These are phyloP conservation scores for Sarcomyxa edulis DNA, from an alignment of 768 basidiomycete species.

Conservation along the genomic window DNA sequence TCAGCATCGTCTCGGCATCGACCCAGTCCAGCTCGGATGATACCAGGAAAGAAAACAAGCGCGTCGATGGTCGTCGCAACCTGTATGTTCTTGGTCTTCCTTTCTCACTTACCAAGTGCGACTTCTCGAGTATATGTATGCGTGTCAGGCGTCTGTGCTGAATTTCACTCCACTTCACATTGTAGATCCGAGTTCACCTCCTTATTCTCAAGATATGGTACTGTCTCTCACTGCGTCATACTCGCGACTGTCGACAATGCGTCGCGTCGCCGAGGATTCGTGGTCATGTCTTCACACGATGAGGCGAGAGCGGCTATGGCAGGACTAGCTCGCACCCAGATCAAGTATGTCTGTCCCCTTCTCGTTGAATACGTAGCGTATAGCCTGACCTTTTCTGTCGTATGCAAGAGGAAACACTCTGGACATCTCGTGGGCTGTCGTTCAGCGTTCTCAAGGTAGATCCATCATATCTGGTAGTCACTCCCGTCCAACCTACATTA, in stretches of 20 bases:
- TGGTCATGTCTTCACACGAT: slow-evolving; percentile 72
- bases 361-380: neutral
- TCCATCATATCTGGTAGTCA: neutral
- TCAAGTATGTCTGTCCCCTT: slow-evolving; percentile 46
- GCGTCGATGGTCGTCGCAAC: slow-evolving; percentile 61
- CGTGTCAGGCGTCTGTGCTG: neutral
- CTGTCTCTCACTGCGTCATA: slow-evolving; percentile 72
- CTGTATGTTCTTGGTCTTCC: slow-evolving; percentile 83
- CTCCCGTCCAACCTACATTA: neutral
- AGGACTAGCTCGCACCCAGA: slow-evolving; percentile 58
- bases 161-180: neutral
- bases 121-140: slow-evolving; percentile 4
- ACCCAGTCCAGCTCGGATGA: slow-evolving; percentile 17
- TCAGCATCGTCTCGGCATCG: slow-evolving; percentile 30
- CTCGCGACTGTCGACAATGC: slow-evolving; percentile 81
- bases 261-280: slow-evolving; percentile 76
- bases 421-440: slow-evolving; percentile 85
- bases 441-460: slow-evolving; percentile 77
- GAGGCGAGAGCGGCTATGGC: slow-evolving; percentile 70
- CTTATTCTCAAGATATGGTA: slow-evolving; percentile 61
- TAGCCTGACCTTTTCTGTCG: slow-evolving; percentile 7
- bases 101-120: slow-evolving; percentile 74
- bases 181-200: slow-evolving; percentile 50
- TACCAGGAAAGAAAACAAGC: slow-evolving; percentile 16
- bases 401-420: slow-evolving; percentile 75